Conservation (phyloP, 1,284 basidiomycete species). For the Apiotrichum domesticum region DNA sequence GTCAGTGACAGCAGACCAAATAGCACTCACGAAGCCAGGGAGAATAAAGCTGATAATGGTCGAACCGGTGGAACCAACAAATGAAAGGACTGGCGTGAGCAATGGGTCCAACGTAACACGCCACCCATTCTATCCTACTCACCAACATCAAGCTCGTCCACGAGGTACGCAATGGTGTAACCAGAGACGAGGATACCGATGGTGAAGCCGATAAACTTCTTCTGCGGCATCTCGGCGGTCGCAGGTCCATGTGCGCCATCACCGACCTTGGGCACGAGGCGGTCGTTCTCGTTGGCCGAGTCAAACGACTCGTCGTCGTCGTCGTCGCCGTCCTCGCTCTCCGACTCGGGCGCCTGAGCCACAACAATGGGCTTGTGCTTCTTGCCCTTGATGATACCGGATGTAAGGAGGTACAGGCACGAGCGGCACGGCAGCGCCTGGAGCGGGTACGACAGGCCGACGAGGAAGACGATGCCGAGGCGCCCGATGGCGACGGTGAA, state of each 20-base stretch:
- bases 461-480: constrained; percentile 83
- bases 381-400: constrained; percentile 31
- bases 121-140: constrained; percentile 33
- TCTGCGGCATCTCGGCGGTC: constrained; percentile 59
- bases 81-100: constrained; percentile 67
- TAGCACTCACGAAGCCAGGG: constrained; percentile 55
- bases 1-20: constrained; percentile 56
- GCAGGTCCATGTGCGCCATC: constrained; percentile 49
- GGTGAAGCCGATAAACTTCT: constrained; percentile 72
- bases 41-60: constrained; percentile 96
- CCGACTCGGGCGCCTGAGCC: constrained; percentile 20
- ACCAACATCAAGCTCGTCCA: constrained; percentile 79
- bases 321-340: constrained; percentile 5
- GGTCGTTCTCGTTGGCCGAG: constrained; percentile 32
- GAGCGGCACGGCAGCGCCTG: constrained; percentile 91
- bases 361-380: constrained; percentile 10
- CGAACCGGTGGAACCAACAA: constrained; percentile 93
- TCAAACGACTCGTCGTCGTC: constrained; percentile 13
- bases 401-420: constrained; percentile 76
- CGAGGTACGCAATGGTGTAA: constrained; percentile 65
- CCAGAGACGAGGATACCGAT: constrained; percentile 62
- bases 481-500: constrained; percentile 89
- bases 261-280: constrained; percentile 44
- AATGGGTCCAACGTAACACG: neutral
- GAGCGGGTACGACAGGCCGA: constrained; percentile 84